Base-by-base conservation (phyloP, 306 rosid genomes). In the Urtica urens region DNA sequence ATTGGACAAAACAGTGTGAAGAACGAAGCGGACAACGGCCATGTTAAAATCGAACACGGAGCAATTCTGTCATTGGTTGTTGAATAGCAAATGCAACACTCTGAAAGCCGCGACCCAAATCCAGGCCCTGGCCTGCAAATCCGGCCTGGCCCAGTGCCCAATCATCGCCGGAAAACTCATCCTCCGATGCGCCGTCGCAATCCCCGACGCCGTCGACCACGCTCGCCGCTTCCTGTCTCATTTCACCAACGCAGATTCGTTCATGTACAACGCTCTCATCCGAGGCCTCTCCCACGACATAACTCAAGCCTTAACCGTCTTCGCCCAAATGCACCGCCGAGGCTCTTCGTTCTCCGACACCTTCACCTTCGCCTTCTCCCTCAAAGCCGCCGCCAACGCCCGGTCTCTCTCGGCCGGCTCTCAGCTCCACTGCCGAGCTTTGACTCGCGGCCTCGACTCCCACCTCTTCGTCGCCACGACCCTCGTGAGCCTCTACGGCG, bases 231-330 rank as follows among this genome's bases (percentile, higher is more conserved):
- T 88, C 51, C 69, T 83, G 60, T 60, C 43, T 7, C 78, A 80
- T 49, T 72, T 68, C 29, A 80, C 60, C 6, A 31, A 68, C 50
- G 93, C 88, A n/a, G 95, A 88, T 63, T 68, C 74, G 16, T 88
- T 80, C 83, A 83, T 88, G 86, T 71, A 70, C 86, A 88, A 88
- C 51, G 67, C 93, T 5, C 79, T 84, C 59, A 78, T 83, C 8
- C 75, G 97, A 2, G 83, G 86, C 9, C 67, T 81, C 14, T 72
- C 86, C 2, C 69, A 70, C 10, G 80, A 86, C 3, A 62, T 69
- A 29, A 29, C 55, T 19, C 11, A 38, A 38, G 77, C 90, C 13
- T 53, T 83, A 5, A 30, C 40, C 40, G 27, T 78, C 43, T 84
- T 78, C 66, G 57, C 50, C 18, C 76, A 76, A 60, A 71, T 88